Evolutionary conservation across 2,329 filamentous ascomycete species (phyloP), one percentile per base, ranked within the genome.

Genomic region (Uncinocarpus reesii): DNA sequence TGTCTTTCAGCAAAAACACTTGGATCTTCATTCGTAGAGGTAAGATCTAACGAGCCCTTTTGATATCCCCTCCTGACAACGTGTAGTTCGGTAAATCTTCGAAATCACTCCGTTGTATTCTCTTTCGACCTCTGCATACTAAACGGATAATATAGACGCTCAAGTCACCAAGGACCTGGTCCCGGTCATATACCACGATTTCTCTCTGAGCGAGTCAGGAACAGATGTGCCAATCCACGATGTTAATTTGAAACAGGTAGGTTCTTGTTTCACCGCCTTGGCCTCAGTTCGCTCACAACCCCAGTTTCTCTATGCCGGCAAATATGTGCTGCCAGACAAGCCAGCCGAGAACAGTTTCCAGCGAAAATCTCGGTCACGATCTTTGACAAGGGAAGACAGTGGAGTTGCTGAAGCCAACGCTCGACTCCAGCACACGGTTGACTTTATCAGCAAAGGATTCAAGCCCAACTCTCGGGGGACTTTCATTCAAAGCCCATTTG

Each of bases 151-250:
- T 23, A 11, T 26, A 62, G 68, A 71, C 55, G 60, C 69, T 1
- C 69, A 71, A 51, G 53, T 71, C 13, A 71, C 69, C 1, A 62
- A 61, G 52, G 69, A 71, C 42, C 54, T 61, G 31, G 55, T 65
- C 8, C 65, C 69, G 2, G 60, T 71, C 8, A 60, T 70, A 13
- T 71, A 65, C 42, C 67, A 71, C 50, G 67, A 71, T 51, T 71
- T 69, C 44, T 62, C 62, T 2, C 50, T 71, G 4, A 70, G 66
- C 50, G 68, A 71, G 49, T 62, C 64, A 4, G 68, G 69, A 2
- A 65, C 65, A 3, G 67, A 71, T 51, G 55, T 64, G 26, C 61
- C 67, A 11, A 60, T 71, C 15, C 65, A 71, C 53, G 62, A 62
- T 42, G 43, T 70, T 13, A 68, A 57, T 6, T 52, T 67, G 5